Evolutionary conservation across 352 stramenopile species (phyloP).

Genomic region (Phytophthora pluvialis): DNA sequence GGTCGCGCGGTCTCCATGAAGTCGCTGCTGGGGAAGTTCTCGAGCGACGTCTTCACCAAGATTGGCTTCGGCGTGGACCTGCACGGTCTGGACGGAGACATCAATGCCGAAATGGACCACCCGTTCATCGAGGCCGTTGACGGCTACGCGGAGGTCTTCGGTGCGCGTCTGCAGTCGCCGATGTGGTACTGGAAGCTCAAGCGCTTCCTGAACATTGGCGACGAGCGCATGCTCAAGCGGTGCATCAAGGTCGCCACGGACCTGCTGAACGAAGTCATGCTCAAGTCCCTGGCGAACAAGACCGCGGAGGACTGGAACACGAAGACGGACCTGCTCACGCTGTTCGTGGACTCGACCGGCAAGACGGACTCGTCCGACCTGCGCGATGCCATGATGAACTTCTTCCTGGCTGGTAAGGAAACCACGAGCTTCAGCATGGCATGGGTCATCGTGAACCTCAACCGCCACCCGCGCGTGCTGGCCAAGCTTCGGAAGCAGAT

Average conservation of each 20-base stretch:
- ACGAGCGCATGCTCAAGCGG: conserved; percentile 42
- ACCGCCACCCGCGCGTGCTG: conserved; percentile 53
- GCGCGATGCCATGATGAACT: conserved; percentile 70
- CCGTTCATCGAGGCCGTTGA: conserved; percentile 61
- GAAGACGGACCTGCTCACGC: conserved; percentile 50
- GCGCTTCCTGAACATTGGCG: conserved; percentile 43
- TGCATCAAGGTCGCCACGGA: conserved; percentile 46
- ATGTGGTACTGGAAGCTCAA: conserved; percentile 61
- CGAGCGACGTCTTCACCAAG: conserved; percentile 78
- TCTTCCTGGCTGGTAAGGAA: conserved; percentile 68
- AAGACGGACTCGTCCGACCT: conserved; percentile 45
- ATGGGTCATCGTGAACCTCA: conserved; percentile 70
- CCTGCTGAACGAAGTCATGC: conserved; percentile 53
- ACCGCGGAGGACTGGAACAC: conserved; percentile 24
- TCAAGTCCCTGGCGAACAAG: conserved; percentile 45
- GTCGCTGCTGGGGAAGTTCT: conserved; percentile 60
- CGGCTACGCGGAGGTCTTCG: conserved; percentile 33
- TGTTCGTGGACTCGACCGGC: conserved; percentile 50
- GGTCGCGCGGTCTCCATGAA: conserved; percentile 37
- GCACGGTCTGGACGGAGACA: conserved; percentile 40
- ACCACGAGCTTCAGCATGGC: conserved; percentile 63
- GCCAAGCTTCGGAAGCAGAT: conserved; percentile 50
- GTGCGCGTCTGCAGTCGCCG: conserved; percentile 51
- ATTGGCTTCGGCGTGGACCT: conserved; percentile 79
- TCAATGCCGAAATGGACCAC: conserved; percentile 44